Evolutionary conservation across 805 yeast genomes (phyloP), one percentile per base, ranked within the genome.

Genomic region (Martiniozyma abietophila): DNA sequence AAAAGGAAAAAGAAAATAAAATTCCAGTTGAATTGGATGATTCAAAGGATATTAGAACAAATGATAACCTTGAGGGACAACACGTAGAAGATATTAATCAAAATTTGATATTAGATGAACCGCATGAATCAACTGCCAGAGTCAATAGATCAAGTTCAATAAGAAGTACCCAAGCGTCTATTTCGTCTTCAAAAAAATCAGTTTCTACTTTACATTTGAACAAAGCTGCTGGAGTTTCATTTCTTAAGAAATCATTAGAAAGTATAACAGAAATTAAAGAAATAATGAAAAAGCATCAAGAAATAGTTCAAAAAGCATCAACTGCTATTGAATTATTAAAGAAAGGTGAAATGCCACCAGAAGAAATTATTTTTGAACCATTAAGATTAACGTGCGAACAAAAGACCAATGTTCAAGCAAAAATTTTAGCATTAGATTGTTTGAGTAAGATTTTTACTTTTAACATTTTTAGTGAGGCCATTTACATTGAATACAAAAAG

Each of bases 391-490:
- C 84, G 4, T 83, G 94, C 53, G 85, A 84, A 47, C 67, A 78
- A 9, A 62, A 74, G 18, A 29, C 31, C 3, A 12, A 32, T n/a
- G 64, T 66, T 23, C 84, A 75, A 10, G 67, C 83, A 29, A 80
- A 81, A 46, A 67, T 79, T 12, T 65, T 70, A 29, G 85, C 96
- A 1, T 65, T 89, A 43, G 96, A 89, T 52, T 72, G 89, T 43
- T 70, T 92, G 38, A 82, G 94, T 35, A 92, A 88, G 54, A 66
- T 86, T 14, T 83, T 88, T 55, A 81, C 94, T n/a, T 84, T 83
- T 52, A 80, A 85, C 24, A 72, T 79, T 34, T 80, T 88, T 49
- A 82, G 69, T 37, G 67, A 71, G 27, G 65, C 73, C 17, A 54
- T 63, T 16, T 77, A 74, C 14, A 61, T 71, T 27, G 62, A 62